Evolutionary conservation across 306 rosid genomes (phyloP).

Genomic region (Malus orientalis): DNA sequence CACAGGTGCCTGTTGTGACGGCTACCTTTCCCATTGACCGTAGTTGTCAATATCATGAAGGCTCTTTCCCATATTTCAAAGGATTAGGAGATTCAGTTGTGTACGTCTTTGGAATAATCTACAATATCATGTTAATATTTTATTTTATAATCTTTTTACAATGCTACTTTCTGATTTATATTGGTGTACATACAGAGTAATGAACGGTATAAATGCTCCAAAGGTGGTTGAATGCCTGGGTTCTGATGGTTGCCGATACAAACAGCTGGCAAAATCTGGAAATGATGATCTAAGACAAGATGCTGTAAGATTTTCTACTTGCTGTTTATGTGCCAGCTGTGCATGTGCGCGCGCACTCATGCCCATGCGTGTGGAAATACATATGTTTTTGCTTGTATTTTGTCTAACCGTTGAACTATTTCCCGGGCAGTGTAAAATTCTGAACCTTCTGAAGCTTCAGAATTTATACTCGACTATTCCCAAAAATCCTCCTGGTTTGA

Average conservation of each 20-base stretch:
- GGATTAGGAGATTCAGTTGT: conserved; percentile 65
- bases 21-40: conserved; percentile 73
- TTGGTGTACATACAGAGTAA: conserved; percentile 52
- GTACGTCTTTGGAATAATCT: conserved; percentile 39
- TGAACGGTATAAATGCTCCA: conserved; percentile 95
- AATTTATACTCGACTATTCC: background rate
- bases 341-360: background rate
- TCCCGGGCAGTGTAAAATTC: background rate
- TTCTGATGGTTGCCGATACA: conserved; percentile 77
- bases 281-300: conserved; percentile 93
- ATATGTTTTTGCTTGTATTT: background rate
- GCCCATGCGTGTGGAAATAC: background rate
- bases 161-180: conserved; percentile 12
- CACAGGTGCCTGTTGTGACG: conserved; percentile 91
- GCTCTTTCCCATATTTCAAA: conserved; percentile 82
- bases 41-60: conserved; percentile 71
- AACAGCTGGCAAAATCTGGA: conserved; percentile 97
- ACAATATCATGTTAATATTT: background rate
- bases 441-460: background rate
- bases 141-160: background rate
- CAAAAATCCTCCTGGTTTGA: background rate
- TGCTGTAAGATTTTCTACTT: conserved; percentile 51
- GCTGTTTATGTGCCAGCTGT: background rate
- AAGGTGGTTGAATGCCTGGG: conserved; percentile 91
- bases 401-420: conserved; percentile 2